Percentiles rank a stretch among this genome's conserved stretches.
These are phyloP conservation scores for Lizonia empirigonia DNA, from an alignment of 2,329 filamentous ascomycete genomes.

Conservation along the genomic window DNA sequence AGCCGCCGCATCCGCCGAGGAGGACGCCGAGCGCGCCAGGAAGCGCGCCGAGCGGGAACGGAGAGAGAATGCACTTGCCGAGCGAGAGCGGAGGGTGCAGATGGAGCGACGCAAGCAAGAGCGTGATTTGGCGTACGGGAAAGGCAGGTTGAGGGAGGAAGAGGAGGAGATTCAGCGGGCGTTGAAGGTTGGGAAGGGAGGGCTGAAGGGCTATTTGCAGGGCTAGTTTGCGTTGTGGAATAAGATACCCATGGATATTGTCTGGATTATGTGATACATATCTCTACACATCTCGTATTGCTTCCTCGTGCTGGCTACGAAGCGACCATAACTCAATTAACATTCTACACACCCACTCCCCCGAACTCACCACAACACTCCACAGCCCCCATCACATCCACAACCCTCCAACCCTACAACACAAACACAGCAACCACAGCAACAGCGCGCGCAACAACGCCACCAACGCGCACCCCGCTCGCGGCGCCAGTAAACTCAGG, in stretches of 20 bases:
- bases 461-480: constrained; percentile 19
- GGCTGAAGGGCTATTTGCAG: constrained; percentile 66
- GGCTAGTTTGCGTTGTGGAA: neutral
- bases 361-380: neutral
- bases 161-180: constrained; percentile 71
- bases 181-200: constrained; percentile 71
- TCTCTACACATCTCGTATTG: too few relatives aligned
- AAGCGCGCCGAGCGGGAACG: constrained; percentile 46
- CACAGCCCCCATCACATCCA: too few relatives aligned
- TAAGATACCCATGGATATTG: constrained; percentile 18
- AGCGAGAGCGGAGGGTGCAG: constrained; percentile 66
- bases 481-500: constrained; percentile 36
- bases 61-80: constrained; percentile 70
- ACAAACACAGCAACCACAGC: constrained; percentile 23
- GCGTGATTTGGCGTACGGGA: constrained; percentile 64
- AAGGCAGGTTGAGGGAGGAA: constrained; percentile 66
- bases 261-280: too few relatives aligned
- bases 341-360: neutral
- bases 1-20: constrained; percentile 51
- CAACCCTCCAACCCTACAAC: constrained; percentile 17
- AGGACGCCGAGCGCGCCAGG: constrained; percentile 56
- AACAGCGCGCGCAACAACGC: constrained; percentile 16
- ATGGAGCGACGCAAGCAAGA: constrained; percentile 67
- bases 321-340: too few relatives aligned
- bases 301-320: too few relatives aligned